A percentile compares a stretch with the other conserved stretches of the same genome.
phyloP scores from a whole-genome alignment of 108 stramenopile genomes.

The Parietichytrium sp. region DNA sequence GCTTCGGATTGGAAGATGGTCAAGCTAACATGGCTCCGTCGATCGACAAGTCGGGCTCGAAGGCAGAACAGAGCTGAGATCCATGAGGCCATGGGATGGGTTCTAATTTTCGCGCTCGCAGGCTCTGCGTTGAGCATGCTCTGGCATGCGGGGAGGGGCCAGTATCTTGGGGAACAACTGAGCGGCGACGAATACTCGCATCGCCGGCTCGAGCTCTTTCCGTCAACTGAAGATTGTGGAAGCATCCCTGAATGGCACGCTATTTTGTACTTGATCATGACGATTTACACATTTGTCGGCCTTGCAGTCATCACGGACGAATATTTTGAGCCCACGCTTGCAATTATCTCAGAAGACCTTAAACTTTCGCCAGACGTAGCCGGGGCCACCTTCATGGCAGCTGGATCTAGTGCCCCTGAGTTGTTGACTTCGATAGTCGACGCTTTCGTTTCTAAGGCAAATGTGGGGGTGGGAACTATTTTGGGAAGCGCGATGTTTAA shows the following conservation, averaged over 20 bases:
- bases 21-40: too few relatives aligned
- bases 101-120: too few relatives aligned
- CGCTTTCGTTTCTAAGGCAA: slow-evolving; percentile 75
- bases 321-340: slow-evolving; percentile 54
- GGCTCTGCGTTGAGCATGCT: too few relatives aligned
- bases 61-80: too few relatives aligned
- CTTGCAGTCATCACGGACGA: slow-evolving; percentile 48
- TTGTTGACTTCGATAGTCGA: slow-evolving; percentile 60
- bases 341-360: slow-evolving; percentile 31
- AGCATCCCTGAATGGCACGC: not conserved
- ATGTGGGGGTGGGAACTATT: slow-evolving; percentile 75
- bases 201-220: too few relatives aligned
- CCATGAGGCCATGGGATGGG: too few relatives aligned
- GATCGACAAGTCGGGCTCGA: too few relatives aligned
- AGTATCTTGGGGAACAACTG: too few relatives aligned
- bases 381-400: slow-evolving; percentile 54
- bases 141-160: too few relatives aligned
- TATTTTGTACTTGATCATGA: slow-evolving; percentile 38
- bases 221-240: slow-evolving; percentile 33
- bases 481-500: slow-evolving; percentile 73
- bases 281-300: slow-evolving; percentile 49
- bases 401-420: slow-evolving; percentile 51
- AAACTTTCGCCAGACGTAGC: slow-evolving; percentile 31
- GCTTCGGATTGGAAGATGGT: too few relatives aligned
- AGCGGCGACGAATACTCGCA: too few relatives aligned